A percentile compares a stretch with the other conserved stretches of the same genome.
phyloP scores from a whole-genome alignment of 495 filamentous ascomycete species.

The Annulohypoxylon nitens region DNA sequence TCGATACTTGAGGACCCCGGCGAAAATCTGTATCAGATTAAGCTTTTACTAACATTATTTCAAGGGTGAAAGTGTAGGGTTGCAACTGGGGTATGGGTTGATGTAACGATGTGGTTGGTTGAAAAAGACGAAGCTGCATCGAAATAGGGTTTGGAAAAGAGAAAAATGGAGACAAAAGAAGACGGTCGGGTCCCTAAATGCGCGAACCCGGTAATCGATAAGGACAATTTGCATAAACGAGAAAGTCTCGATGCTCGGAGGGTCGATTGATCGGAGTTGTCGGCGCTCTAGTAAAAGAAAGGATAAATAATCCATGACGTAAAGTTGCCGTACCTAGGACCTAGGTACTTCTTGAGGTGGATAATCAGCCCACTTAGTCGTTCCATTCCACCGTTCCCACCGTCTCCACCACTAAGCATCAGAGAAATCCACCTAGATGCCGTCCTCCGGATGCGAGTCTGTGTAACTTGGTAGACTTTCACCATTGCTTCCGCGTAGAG shows the following conservation, averaged over 20 bases:
- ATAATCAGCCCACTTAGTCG: slow-evolving; percentile 41
- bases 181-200: no score
- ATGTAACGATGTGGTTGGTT: slow-evolving; percentile 4
- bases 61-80: neutral
- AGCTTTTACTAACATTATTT: no score
- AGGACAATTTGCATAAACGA: slow-evolving; percentile 23
- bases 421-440: slow-evolving; percentile 28
- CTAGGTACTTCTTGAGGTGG: neutral
- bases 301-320: slow-evolving; percentile 31
- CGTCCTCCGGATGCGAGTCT: slow-evolving; percentile 30
- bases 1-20: no score
- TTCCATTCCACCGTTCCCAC: slow-evolving; percentile 20
- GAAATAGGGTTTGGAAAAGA: neutral
- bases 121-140: neutral
- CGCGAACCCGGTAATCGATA: slow-evolving; percentile 19
- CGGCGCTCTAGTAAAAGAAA: neutral
- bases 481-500: slow-evolving; percentile 13
- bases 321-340: slow-evolving; percentile 8
- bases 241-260: slow-evolving; percentile 1
- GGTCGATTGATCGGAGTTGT: neutral
- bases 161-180: neutral
- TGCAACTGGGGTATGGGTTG: neutral
- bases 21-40: no score
- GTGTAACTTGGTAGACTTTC: slow-evolving; percentile 5
- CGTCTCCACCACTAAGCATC: slow-evolving; percentile 10